Evolutionary conservation across 2,329 filamentous ascomycete genomes (phyloP), one percentile per base, ranked within the genome.

Genomic region (Exophiala aquamarina): DNA sequence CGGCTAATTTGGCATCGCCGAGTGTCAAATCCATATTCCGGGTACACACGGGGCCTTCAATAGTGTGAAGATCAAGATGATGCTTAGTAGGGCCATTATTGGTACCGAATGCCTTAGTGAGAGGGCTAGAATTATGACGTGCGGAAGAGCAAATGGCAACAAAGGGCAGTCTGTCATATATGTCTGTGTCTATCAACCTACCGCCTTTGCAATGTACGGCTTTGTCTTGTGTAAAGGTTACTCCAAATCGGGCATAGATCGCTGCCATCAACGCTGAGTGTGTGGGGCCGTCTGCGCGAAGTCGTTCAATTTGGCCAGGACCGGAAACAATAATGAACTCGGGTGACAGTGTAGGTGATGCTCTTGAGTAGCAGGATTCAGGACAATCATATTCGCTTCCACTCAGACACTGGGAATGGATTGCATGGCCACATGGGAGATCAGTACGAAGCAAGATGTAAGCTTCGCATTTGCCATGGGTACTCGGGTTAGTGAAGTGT

Each of bases 11-110:
- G 20, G 21, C 18, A 28, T 36, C 18, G 32, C 37, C 21, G 14
- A 52, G 14, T 31, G 45, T 52, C 15, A 52, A 17, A 18, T 34
- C 14, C 8, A 41, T 26, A 19, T 44, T 40, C 18, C 2, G 9
- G 13, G 40, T 50, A 21, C 36, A 34, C 28, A 52, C 44, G 8
- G 46, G 48, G 4, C 33, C 44, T 33, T 51, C 44, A 15, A 41
- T 18, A 11, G 48, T 51, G 15, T 51, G 48, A 15, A 51, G 48
- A 20, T 51, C 48, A 11, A 51, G 32, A 18, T 26, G 28, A 8
- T 11, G 6, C 14, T 6, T 14, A 20, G 21, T 17, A 13, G 18
- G 11, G n/a, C 14, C 21, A 7, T 31, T n/a, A 15, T 2, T 13
- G 4, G 26, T 7, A 9, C 14, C 7, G 14, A 28, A 31, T 6